Evolutionary conservation across 371 early-diverging fungal genomes (phyloP), one percentile per base, ranked within the genome.

Genomic region (Circinella umbellata): DNA sequence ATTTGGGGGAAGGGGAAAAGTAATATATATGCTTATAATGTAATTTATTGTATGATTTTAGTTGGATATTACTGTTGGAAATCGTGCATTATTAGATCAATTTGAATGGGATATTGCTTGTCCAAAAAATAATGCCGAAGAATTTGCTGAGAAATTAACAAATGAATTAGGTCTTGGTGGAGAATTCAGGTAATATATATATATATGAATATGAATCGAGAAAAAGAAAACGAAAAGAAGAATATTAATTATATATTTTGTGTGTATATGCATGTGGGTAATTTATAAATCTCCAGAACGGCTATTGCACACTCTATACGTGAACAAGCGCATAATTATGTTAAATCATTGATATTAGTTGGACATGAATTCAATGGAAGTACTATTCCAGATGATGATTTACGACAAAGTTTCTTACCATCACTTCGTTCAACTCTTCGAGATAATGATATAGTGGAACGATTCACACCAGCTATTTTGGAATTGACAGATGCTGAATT

Each of bases 31-130:
- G 27, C 4, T 4, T 6, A 48, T 35, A 17, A n/a, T n/a, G n/a
- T n/a, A n/a, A n/a, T 46, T 42, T 15, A 59, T 20, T 14, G 4
- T 36, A 4, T 51, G 36, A 18, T 13, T 48, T 39, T 64, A 76
- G 73, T 53, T 79, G 35, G 80, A 80, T 67, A 80, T 80, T 42
- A 80, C 73, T n/a, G 80, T 80, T 35, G 96, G 92, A 8, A 90
- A 92, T 59, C 85, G 90, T 42, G 89, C 91, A 7, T 80, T 97
- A 55, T 84, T 91, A 10, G 98, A 97, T 80, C 94, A 94, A 69
- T 92, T 97, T 74, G 98, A 97, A 75, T 97, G 96, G 96, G 96
- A 95, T 80, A 85, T 96, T 37, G 83, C 82, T 27, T 90, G 90
- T 73, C 82, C 80, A 27, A 76, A 86, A 27, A 94, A 93, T 77